Conservation (phyloP, 495 filamentous ascomycete genomes). For the Xanthoparmelia taractica region DNA sequence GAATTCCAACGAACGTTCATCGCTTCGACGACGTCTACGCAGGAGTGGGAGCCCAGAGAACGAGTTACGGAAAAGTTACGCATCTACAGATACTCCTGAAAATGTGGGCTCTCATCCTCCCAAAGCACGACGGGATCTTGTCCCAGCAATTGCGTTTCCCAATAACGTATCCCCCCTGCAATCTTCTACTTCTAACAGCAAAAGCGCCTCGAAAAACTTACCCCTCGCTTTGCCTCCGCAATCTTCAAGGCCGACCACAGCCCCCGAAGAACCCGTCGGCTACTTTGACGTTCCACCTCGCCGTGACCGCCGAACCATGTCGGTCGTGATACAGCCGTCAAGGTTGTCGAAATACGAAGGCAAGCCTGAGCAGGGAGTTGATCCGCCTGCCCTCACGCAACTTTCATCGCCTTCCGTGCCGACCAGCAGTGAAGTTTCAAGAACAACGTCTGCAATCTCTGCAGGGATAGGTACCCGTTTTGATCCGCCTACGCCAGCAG, state of each 20-base stretch:
- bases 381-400: slow-evolving; percentile 44
- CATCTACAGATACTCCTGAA: slow-evolving; percentile 47
- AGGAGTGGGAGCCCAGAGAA: slow-evolving; percentile 39
- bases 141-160: slow-evolving; percentile 67
- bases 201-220: slow-evolving; percentile 33
- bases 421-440: slow-evolving; percentile 59
- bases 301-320: slow-evolving; percentile 35
- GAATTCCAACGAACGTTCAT: slow-evolving; percentile 34
- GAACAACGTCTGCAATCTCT: slow-evolving; percentile 57
- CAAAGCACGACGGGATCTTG: slow-evolving; percentile 50
- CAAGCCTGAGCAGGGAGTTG: slow-evolving; percentile 7
- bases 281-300: slow-evolving; percentile 31
- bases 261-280: slow-evolving; percentile 30
- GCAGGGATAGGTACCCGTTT: slow-evolving; percentile 55
- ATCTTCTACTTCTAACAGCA: slow-evolving; percentile 38
- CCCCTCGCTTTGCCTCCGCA: slow-evolving; percentile 29
- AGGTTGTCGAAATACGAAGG: slow-evolving; percentile 11
- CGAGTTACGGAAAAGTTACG: slow-evolving; percentile 48
- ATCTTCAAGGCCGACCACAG: slow-evolving; percentile 29
- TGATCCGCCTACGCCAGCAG: slow-evolving; percentile 26
- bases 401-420: slow-evolving; percentile 64
- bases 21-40: slow-evolving; percentile 43
- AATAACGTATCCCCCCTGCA: slow-evolving; percentile 58
- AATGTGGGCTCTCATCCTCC: slow-evolving; percentile 43
- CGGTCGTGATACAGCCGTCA: slow-evolving; percentile 33